Evolutionary conservation across 306 rosid genomes (phyloP).

Genomic region (Ceratonia siliqua): DNA sequence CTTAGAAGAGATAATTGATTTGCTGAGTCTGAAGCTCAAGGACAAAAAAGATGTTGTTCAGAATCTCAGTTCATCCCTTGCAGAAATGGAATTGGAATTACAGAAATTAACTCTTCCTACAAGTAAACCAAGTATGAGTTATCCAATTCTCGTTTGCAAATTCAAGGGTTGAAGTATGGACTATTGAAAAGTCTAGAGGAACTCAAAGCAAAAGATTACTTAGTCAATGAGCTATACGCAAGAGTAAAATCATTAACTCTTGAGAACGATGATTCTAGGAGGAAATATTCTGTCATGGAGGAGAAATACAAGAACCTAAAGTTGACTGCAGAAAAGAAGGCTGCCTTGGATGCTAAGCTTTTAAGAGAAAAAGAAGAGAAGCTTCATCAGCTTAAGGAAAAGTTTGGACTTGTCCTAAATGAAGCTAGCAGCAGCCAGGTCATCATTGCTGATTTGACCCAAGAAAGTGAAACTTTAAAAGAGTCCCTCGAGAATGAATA

Average conservation of each 20-base stretch:
- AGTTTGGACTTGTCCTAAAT: slow-evolving; percentile 45
- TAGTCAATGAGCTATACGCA: too few relatives aligned
- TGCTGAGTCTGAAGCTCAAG: slow-evolving; percentile 56
- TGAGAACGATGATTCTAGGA: too few relatives aligned
- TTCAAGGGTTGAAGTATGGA: slow-evolving; percentile 58
- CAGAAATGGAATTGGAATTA: slow-evolving; percentile 70
- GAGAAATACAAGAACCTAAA: slow-evolving; percentile 58
- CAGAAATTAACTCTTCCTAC: slow-evolving; percentile 49
- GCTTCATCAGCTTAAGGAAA: slow-evolving; percentile 55
- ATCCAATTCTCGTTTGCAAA: slow-evolving; percentile 47
- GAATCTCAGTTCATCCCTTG: slow-evolving; percentile 63
- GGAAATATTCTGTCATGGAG: too few relatives aligned
- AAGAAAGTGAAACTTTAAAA: slow-evolving; percentile 56
- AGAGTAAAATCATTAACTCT: too few relatives aligned
- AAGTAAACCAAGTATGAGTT: slow-evolving; percentile 57
- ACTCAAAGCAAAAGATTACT: too few relatives aligned
- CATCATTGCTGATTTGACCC: slow-evolving; percentile 51
- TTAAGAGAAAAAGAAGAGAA: slow-evolving; percentile 67
- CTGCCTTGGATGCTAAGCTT: slow-evolving; percentile 55
- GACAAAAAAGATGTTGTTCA: slow-evolving; percentile 52
- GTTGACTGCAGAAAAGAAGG: slow-evolving; percentile 57
- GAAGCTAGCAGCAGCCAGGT: slow-evolving; percentile 48
- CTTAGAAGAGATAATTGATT: slow-evolving; percentile 50
- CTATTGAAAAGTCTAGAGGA: too few relatives aligned
- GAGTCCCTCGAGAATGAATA: slow-evolving; percentile 53